Percentiles rank a stretch among this genome's conserved stretches.
These are phyloP conservation scores for Apiospora arundinis DNA, from an alignment of 2,329 filamentous ascomycete species.

Conservation along the genomic window DNA sequence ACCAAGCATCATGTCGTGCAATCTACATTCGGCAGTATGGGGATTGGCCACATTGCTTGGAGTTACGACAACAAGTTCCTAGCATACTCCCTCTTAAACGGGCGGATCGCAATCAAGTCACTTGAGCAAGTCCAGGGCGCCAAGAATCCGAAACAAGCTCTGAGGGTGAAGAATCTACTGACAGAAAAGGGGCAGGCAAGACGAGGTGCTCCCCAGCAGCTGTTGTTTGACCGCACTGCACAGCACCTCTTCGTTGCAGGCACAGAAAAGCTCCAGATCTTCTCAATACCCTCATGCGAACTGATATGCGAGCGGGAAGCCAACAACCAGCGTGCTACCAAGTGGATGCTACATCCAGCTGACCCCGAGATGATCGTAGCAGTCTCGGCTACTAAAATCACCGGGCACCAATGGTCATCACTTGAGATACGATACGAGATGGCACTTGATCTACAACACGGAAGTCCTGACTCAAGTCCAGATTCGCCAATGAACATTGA, in stretches of 20 bases:
- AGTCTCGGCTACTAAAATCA: not conserved
- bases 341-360: not conserved
- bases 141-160: not conserved
- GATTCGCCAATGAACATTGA: not conserved
- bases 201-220: constrained; percentile 22
- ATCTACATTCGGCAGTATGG: constrained; percentile 17
- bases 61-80: constrained; percentile 21
- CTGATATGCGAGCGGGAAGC: not conserved
- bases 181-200: constrained; percentile 18
- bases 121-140: not conserved
- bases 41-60: constrained; percentile 21
- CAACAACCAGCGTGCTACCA: not conserved
- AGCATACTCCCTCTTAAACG: constrained; percentile 26
- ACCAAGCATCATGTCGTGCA: not conserved
- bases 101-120: constrained; percentile 5
- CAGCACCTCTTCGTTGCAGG: constrained; percentile 22
- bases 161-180: not conserved
- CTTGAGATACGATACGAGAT: not conserved
- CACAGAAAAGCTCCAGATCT: constrained; percentile 21
- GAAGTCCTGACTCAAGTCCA: not conserved
- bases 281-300: constrained; percentile 7
- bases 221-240: constrained; percentile 24
- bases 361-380: not conserved
- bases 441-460: not conserved
- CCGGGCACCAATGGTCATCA: not conserved